phyloP scores from a whole-genome alignment of 2,329 filamentous ascomycete species.

The Neofusicoccum kwambonambiense region DNA sequence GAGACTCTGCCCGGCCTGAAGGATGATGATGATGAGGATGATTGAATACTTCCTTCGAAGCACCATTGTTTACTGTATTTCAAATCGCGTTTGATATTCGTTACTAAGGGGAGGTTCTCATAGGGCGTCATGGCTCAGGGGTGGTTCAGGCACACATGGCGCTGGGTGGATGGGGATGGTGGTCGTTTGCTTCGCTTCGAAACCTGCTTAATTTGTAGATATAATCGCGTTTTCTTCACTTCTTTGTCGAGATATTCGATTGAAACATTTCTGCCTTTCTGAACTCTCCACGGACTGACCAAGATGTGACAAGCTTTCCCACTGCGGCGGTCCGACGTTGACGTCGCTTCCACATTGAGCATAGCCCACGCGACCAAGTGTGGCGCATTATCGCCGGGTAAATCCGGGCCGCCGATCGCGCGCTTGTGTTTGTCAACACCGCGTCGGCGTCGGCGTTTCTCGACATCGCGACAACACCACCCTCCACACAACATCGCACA shows the following conservation, averaged over 20 bases:
- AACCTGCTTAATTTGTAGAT: conserved; percentile 1
- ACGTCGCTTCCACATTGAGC: no score
- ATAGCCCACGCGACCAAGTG: no score
- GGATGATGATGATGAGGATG: conserved; percentile 22
- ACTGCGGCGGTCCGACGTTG: no score
- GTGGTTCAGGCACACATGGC: background rate
- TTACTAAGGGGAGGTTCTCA: no score
- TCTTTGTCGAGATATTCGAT: background rate
- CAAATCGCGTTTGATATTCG: background rate
- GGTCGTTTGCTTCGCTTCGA: background rate
- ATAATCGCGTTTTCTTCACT: background rate
- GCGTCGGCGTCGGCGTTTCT: background rate
- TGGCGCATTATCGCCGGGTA: background rate
- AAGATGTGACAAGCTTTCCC: background rate
- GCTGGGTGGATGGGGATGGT: background rate
- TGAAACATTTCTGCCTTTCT: no score
- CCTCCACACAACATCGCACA: background rate
- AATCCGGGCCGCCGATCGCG: background rate
- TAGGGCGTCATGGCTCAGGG: background rate
- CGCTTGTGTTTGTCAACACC: conserved; percentile 11
- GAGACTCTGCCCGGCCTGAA: conserved; percentile 20
- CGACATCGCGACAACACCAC: background rate
- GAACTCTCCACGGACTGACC: no score
- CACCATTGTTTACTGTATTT: background rate
- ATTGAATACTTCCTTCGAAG: background rate